Percentiles rank a stretch among this genome's conserved stretches.
Evolutionary conservation across 2,329 filamentous ascomycete species (phyloP).

Genomic region (Penicillium italicum): DNA sequence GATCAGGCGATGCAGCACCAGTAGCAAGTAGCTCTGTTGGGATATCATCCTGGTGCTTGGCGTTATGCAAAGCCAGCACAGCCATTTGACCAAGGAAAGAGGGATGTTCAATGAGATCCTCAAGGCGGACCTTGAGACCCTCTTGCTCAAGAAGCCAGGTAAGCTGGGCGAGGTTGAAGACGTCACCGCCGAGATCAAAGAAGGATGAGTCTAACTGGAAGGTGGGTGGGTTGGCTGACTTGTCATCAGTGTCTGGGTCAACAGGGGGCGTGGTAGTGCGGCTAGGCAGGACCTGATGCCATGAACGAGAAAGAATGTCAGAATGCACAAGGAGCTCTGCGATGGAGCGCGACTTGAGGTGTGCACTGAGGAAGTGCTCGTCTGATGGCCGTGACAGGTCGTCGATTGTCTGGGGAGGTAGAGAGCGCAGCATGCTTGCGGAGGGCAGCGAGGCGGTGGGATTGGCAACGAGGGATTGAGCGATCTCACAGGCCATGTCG

Average conservation of each 20-base stretch:
- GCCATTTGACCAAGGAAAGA: conserved; percentile 43
- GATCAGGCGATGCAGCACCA: conserved; percentile 13
- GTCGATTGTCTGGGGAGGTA: conserved; percentile 30
- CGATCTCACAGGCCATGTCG: conserved; percentile 41
- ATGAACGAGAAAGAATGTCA: conserved; percentile 39
- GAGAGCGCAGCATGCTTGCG: conserved; percentile 31
- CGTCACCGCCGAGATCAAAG: conserved; percentile 42
- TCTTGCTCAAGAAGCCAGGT: conserved; percentile 43
- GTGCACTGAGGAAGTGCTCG: conserved; percentile 34
- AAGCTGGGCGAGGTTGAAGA: conserved; percentile 42
- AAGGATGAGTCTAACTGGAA: conserved; percentile 42
- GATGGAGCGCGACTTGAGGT: conserved; percentile 37
- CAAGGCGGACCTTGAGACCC: conserved; percentile 38
- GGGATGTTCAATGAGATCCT: conserved; percentile 41
- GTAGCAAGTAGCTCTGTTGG: conserved; percentile 11
- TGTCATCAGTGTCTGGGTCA: conserved; percentile 20
- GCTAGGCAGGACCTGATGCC: conserved; percentile 38
- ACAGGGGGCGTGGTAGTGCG: neutral
- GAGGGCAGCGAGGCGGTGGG: conserved; percentile 35
- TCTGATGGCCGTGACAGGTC: conserved; percentile 28
- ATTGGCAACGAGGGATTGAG: conserved; percentile 35
- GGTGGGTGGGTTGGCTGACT: conserved; percentile 15
- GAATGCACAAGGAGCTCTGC: conserved; percentile 41
- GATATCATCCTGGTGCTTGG: conserved; percentile 21
- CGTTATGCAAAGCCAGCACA: conserved; percentile 30